These are phyloP conservation scores for Populus davidiana DNA, from an alignment of 345 rosid species.

Conservation along the genomic window DNA sequence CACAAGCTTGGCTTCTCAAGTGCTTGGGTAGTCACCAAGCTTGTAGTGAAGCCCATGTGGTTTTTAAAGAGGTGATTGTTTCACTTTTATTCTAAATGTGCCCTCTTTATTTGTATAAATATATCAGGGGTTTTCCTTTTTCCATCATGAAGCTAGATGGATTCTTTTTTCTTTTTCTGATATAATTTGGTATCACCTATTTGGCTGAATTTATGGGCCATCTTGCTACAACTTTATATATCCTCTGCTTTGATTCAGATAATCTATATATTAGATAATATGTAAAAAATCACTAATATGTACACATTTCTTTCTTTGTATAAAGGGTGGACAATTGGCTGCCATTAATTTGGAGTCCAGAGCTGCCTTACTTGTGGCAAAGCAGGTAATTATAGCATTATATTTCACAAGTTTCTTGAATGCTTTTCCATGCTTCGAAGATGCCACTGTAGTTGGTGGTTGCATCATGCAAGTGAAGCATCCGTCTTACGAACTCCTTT, in stretches of 20 bases:
- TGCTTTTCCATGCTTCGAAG: background rate
- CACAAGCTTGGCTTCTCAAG: background rate
- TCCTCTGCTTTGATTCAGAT: too few species aligned
- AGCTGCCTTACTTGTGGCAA: conserved; percentile 87
- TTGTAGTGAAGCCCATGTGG: too few species aligned
- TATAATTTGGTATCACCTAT: background rate
- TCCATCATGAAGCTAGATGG: too few species aligned
- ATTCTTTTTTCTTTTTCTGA: too few species aligned
- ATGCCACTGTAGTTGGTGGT: too few species aligned
- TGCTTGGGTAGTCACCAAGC: background rate
- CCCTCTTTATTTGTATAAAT: too few species aligned
- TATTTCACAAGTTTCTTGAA: background rate
- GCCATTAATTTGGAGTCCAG: conserved; percentile 73
- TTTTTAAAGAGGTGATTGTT: too few species aligned
- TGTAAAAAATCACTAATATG: background rate
- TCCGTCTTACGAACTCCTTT: background rate
- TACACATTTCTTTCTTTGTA: conserved; percentile 3
- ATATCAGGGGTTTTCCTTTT: too few species aligned
- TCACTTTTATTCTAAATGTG: too few species aligned
- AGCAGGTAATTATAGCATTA: conserved; percentile 46
- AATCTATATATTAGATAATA: background rate
- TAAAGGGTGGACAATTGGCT: conserved; percentile 76
- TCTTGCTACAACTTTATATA: background rate
- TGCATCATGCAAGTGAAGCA: background rate
- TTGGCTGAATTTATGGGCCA: background rate